Evolutionary conservation across 805 yeast genomes (phyloP).

Genomic region (Maudiozyma barnettii): DNA sequence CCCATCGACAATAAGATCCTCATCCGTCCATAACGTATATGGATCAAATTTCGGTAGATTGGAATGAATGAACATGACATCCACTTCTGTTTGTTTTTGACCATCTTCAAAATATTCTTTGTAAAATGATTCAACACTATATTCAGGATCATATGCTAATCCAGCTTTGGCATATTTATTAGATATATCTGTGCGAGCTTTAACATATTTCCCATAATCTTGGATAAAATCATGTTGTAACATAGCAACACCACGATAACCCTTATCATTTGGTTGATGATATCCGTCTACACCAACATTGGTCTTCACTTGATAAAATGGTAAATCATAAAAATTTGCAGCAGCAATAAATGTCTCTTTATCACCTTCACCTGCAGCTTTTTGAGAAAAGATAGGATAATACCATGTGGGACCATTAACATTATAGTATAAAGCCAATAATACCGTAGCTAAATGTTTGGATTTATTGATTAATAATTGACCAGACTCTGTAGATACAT

Average conservation of each 20-base stretch:
- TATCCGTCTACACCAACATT: conserved; percentile 30
- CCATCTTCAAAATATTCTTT: conserved; percentile 6
- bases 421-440: conserved; percentile 58
- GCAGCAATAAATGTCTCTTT: conserved; percentile 68
- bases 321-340: conserved; percentile 39
- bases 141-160: background rate
- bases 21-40: conserved; percentile 15
- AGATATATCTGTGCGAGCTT: conserved; percentile 7
- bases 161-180: conserved; percentile 1
- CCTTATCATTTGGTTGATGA: conserved; percentile 15
- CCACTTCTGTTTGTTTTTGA: conserved; percentile 4
- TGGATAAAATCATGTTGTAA: conserved; percentile 63
- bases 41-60: conserved; percentile 35
- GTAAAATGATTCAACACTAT: conserved; percentile 5
- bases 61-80: conserved; percentile 32
- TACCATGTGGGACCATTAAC: conserved; percentile 57
- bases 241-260: conserved; percentile 64
- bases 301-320: conserved; percentile 41
- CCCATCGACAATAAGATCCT: conserved; percentile 18
- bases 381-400: conserved; percentile 64
- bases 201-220: conserved; percentile 34
- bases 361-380: conserved; percentile 73
- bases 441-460: conserved; percentile 46
- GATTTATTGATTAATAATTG: conserved; percentile 55
- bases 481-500: conserved; percentile 67